phyloP scores from a whole-genome alignment of 1,284 basidiomycete species.

The Cryptococcus sp. region DNA sequence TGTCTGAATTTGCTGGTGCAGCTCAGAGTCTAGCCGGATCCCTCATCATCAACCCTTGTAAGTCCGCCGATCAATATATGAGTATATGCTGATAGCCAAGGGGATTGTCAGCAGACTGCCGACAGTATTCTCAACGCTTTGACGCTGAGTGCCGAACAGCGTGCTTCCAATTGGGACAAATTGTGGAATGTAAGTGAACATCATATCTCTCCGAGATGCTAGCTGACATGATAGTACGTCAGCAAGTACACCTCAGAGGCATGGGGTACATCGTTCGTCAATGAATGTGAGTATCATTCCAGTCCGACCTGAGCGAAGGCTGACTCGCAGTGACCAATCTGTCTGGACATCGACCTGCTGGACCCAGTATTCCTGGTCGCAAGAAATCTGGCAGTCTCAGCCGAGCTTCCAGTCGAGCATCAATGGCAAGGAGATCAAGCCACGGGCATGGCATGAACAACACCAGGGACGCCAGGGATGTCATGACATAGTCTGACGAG shows the following conservation, averaged over 20 bases:
- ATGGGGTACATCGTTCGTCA: constrained; percentile 87
- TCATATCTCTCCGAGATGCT: constrained; percentile 18
- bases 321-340: constrained; percentile 19
- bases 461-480: not conserved
- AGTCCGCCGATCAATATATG: constrained; percentile 10
- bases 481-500: not conserved
- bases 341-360: constrained; percentile 23
- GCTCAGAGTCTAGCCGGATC: constrained; percentile 92
- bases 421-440: not conserved
- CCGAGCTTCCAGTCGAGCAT: constrained; percentile 19
- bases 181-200: constrained; percentile 64
- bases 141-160: constrained; percentile 73
- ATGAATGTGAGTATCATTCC: constrained; percentile 54
- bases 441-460: not conserved
- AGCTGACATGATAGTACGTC: constrained; percentile 58
- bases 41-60: constrained; percentile 88
- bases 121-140: constrained; percentile 93
- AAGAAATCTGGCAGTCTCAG: constrained; percentile 20
- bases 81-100: constrained; percentile 7
- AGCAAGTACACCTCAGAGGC: constrained; percentile 88
- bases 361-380: constrained; percentile 23
- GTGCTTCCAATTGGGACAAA: constrained; percentile 89
- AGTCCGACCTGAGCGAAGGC: not conserved
- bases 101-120: constrained; percentile 90
- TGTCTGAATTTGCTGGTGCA: constrained; percentile 97